Evolutionary conservation across 495 filamentous ascomycete species (phyloP), one percentile per base, ranked within the genome.

Genomic region (Polyplosphaeria fusca): DNA sequence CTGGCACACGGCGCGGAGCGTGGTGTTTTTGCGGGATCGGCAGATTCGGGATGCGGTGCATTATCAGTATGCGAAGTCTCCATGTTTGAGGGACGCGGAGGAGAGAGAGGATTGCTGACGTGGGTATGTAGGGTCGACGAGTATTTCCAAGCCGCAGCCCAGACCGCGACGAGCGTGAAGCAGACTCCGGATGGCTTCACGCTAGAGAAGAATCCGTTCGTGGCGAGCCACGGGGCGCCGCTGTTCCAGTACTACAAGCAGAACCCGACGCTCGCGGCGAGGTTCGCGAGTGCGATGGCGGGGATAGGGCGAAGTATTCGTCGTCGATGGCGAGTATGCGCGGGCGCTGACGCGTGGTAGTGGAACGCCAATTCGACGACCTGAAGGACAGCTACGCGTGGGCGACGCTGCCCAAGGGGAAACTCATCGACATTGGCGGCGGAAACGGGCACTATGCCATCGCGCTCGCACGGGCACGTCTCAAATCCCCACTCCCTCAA

Each of bases 231-330:
- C 50, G 66, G 65, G 0, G 9, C 61, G n/a, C 20, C 51, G 0
- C 58, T 62, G 2, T 73, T 63, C 37, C 37, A 65, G n/a, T 73
- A 52, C 35, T 73, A 73, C 32, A 37, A 51, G 9, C 20, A 66
- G 19, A 18, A 71, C 41, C 57, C 69, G 1, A 16, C 55, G 23
- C 26, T 57, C 4, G 64, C 55, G 55, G 48, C 14, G 2, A 24
- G 57, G 11, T 60, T 60, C 35, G 25, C 47, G 14, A 60, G 26
- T 7, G 57, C 69, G 4, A 69, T 73, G 68, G 66, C 60, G 46
- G 67, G 62, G 1, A 24, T 28, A 22, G 44, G 35, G 22, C 51
- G 51, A 53, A 16, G n/a, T n/a, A n/a, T n/a, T n/a, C n/a, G n/a
- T n/a, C n/a, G n/a, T n/a, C n/a, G n/a, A n/a, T n/a, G n/a, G n/a